Conservation (phyloP, 2,329 filamentous ascomycete genomes). For the Paraphoma chrysanthemicola region DNA sequence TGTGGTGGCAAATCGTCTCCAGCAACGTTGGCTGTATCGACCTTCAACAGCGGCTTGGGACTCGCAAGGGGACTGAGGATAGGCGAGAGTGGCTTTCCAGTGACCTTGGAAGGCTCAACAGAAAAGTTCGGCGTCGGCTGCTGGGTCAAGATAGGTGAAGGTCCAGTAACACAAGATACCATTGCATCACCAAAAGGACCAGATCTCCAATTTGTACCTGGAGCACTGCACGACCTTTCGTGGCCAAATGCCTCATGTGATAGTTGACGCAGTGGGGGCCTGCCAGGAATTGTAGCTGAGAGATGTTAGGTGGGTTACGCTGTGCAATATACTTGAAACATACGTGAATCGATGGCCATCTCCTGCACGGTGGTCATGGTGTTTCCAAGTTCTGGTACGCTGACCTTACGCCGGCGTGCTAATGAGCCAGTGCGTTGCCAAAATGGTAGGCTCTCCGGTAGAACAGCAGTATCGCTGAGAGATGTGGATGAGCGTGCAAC, state of each 20-base stretch:
- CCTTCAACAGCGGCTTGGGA: constrained; percentile 39
- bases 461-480: constrained; percentile 48
- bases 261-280: constrained; percentile 46
- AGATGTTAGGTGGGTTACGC: constrained; percentile 17
- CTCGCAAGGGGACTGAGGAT: constrained; percentile 45
- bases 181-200: constrained; percentile 51
- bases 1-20: constrained; percentile 39
- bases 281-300: constrained; percentile 50
- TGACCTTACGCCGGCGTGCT: constrained; percentile 49
- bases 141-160: constrained; percentile 31
- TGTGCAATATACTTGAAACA: constrained; percentile 15
- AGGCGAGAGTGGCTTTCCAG: constrained; percentile 25
- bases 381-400: constrained; percentile 47
- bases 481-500: constrained; percentile 49
- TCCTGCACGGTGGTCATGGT: constrained; percentile 51
- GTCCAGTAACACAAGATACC: constrained; percentile 47
- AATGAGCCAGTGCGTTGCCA: constrained; percentile 48
- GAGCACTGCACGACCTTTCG: constrained; percentile 49
- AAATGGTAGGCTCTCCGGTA: constrained; percentile 39
- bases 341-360: constrained; percentile 49
- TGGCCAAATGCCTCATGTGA: constrained; percentile 45
- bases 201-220: constrained; percentile 46
- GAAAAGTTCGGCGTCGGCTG: constrained; percentile 15
- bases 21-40: constrained; percentile 34
- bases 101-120: constrained; percentile 20